A percentile compares a stretch with the other conserved stretches of the same genome.
These are phyloP conservation scores for Apophysomyces ossiformis DNA, from an alignment of 371 early-diverging fungal species.

Conservation along the genomic window DNA sequence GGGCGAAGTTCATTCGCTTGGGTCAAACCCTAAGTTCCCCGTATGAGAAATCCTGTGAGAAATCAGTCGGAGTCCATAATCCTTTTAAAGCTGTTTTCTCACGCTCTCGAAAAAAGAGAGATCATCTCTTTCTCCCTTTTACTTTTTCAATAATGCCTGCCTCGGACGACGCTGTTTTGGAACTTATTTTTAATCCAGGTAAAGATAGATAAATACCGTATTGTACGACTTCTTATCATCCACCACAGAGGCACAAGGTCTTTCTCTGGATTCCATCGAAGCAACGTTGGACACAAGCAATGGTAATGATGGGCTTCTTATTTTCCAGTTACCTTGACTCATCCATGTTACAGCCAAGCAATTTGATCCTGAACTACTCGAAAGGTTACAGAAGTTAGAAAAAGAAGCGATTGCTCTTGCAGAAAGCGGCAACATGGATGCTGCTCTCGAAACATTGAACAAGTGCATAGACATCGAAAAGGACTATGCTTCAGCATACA, in stretches of 20 bases:
- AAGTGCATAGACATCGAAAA: slow-evolving; percentile 61
- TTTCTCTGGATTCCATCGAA: slow-evolving; percentile 35
- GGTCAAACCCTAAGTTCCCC: background rate
- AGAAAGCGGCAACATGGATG: slow-evolving; percentile 49
- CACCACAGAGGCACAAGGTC: slow-evolving; percentile 41
- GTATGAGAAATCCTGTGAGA: background rate
- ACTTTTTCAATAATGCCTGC: background rate
- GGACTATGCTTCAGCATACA: slow-evolving; percentile 81
- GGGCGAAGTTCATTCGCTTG: too few species aligned
- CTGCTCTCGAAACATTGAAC: slow-evolving; percentile 52
- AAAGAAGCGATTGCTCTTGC: slow-evolving; percentile 49
- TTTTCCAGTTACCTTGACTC: background rate
- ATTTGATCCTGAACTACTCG: slow-evolving; percentile 34
- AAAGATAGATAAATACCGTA: background rate
- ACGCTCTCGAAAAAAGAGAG: background rate
- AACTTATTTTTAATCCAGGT: slow-evolving; percentile 55
- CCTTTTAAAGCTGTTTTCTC: background rate
- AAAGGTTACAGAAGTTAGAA: slow-evolving; percentile 53
- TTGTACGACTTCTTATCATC: background rate
- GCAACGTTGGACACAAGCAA: slow-evolving; percentile 31
- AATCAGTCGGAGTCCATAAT: background rate
- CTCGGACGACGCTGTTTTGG: slow-evolving; percentile 51
- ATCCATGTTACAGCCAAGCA: slow-evolving; percentile 21
- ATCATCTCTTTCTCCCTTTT: background rate
- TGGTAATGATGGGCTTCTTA: slow-evolving; percentile 22